Conservation (phyloP, 805 yeast species). For the Torulaspora gathmanii region DNA sequence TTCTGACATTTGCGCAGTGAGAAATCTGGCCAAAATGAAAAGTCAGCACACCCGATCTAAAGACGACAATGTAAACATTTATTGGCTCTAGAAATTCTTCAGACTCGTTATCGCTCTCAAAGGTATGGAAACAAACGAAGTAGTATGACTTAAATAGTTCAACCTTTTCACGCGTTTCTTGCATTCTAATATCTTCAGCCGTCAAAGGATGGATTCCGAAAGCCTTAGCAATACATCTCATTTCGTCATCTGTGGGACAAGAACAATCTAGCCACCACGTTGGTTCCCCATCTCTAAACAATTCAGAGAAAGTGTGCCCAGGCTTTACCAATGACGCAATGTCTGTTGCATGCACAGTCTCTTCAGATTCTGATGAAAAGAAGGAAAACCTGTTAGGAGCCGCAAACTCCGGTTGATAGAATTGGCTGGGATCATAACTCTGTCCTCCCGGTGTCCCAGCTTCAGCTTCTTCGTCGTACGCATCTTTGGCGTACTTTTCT, state of each 20-base stretch:
- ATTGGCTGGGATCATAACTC: not conserved
- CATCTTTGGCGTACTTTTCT: conserved; percentile 5
- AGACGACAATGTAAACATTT: conserved; percentile 68
- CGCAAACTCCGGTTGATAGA: conserved; percentile 12
- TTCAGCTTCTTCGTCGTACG: not conserved
- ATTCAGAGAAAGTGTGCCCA: conserved; percentile 58
- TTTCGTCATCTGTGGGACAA: conserved; percentile 91
- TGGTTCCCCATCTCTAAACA: conserved; percentile 67
- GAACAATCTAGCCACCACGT: conserved; percentile 96
- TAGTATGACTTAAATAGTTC: conserved; percentile 86
- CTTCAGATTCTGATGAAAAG: conserved; percentile 76
- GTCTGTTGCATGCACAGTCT: conserved; percentile 86
- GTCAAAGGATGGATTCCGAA: conserved; percentile 98
- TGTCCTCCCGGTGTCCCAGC: not conserved
- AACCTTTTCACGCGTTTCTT: conserved; percentile 95
- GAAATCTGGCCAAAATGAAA: conserved; percentile 66
- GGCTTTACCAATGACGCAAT: conserved; percentile 69
- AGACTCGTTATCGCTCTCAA: conserved; percentile 74
- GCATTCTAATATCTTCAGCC: conserved; percentile 93
- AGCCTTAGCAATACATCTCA: conserved; percentile 87
- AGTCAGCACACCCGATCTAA: conserved; percentile 60
- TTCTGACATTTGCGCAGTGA: conserved; percentile 71
- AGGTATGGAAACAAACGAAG: conserved; percentile 95
- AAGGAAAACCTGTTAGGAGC: conserved; percentile 79
- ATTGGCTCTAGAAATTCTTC: conserved; percentile 82